These are phyloP conservation scores for Sistotremastrum suecicum DNA, from an alignment of 768 basidiomycete species.

Conservation along the genomic window DNA sequence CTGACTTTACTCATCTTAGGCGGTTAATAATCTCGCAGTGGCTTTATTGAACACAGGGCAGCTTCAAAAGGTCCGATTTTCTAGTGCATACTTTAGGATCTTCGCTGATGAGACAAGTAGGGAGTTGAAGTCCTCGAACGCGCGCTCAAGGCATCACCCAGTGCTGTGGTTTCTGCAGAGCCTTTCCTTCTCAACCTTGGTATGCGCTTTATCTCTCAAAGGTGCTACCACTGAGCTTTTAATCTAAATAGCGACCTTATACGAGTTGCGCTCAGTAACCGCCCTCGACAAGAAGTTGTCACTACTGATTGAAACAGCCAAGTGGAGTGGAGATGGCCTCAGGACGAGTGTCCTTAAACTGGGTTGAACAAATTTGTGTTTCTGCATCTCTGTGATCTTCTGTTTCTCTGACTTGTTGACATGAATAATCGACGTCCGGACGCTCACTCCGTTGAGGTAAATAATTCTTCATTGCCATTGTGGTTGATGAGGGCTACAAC, in stretches of 20 bases:
- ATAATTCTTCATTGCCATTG: no score
- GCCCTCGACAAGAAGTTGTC: constrained; percentile 66
- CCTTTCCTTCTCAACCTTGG: constrained; percentile 80
- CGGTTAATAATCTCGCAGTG: constrained; percentile 67
- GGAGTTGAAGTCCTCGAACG: constrained; percentile 57
- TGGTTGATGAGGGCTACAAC: no score
- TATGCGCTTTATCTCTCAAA: constrained; percentile 20
- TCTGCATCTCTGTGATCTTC: no score
- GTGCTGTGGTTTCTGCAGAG: constrained; percentile 60
- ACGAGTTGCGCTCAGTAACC: constrained; percentile 62
- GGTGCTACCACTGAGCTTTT: background rate
- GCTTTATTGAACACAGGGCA: constrained; percentile 56
- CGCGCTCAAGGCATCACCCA: constrained; percentile 48
- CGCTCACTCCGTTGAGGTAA: no score
- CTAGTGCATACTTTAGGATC: background rate
- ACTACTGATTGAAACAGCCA: constrained; percentile 60
- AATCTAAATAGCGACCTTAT: constrained; percentile 49
- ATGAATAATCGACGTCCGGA: no score
- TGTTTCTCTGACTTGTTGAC: no score
- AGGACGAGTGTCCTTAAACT: constrained; percentile 67
- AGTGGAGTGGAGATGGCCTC: constrained; percentile 79
- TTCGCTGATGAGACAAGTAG: constrained; percentile 19
- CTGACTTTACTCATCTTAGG: constrained; percentile 22
- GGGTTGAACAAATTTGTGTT: constrained; percentile 7
- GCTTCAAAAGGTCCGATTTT: constrained; percentile 43